A percentile compares a stretch with the other conserved stretches of the same genome.
phyloP scores from a whole-genome alignment of 257 asterid genomes.

The Solanum dulcamara region DNA sequence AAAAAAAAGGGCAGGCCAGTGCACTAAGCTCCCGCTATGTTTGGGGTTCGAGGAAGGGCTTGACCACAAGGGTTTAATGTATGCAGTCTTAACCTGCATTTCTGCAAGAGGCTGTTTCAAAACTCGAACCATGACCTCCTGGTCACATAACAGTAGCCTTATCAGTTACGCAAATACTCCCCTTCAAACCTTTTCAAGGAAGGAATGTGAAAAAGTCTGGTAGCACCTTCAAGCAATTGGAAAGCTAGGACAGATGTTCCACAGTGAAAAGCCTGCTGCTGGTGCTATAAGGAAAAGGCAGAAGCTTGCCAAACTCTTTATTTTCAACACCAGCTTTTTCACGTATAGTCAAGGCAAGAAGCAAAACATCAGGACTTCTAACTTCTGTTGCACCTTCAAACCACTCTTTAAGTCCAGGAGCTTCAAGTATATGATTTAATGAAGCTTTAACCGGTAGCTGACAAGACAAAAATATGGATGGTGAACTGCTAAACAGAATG shows the following conservation, averaged over 20 bases:
- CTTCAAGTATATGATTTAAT: conserved; percentile 55
- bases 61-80: background rate
- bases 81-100: background rate
- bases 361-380: conserved; percentile 85
- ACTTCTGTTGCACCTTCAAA: conserved; percentile 57
- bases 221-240: conserved; percentile 74
- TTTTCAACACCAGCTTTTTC: conserved; percentile 38
- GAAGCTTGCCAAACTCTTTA: conserved; percentile 44
- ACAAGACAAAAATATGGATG: conserved; percentile 5
- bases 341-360: conserved; percentile 60
- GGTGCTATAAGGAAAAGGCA: conserved; percentile 63
- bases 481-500: background rate
- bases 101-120: background rate
- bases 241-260: conserved; percentile 39
- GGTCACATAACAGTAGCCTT: background rate
- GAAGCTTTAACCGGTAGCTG: conserved; percentile 59
- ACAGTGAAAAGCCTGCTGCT: conserved; percentile 45
- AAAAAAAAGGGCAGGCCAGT: background rate
- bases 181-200: background rate
- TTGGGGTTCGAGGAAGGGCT: background rate
- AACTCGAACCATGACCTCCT: background rate
- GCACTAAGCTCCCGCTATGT: background rate
- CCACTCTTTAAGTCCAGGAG: conserved; percentile 77
- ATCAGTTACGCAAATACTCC: background rate
- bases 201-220: background rate